Conservation (phyloP, 1,284 basidiomycete species). For the Lignosus rhinocerotis region DNA sequence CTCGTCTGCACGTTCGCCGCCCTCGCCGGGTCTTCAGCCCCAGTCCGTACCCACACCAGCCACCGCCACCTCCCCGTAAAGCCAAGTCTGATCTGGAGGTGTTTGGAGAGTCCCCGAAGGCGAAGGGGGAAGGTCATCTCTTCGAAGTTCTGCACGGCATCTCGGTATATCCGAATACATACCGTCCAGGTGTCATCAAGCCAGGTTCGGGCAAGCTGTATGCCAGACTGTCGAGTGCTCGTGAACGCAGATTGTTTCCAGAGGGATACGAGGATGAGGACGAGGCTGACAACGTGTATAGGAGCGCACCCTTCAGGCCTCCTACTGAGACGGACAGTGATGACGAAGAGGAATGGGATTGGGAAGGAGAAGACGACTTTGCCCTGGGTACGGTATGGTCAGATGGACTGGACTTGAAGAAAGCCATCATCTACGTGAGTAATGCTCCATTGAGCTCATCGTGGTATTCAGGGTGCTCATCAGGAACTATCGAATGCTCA, state of each 20-base stretch:
- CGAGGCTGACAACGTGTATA: conserved; percentile 26
- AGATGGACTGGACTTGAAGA: conserved; percentile 43
- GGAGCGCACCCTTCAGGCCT: not conserved
- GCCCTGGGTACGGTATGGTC: conserved; percentile 59
- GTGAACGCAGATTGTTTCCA: conserved; percentile 54
- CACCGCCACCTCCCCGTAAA: not conserved
- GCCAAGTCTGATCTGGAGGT: not conserved
- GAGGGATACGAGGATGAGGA: conserved; percentile 24
- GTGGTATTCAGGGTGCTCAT: not conserved
- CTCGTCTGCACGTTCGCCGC: conserved; percentile 18
- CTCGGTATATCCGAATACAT: conserved; percentile 38
- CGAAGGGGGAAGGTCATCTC: conserved; percentile 43
- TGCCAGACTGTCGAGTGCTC: conserved; percentile 54
- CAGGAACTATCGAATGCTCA: conserved; percentile 26
- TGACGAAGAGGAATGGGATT: conserved; percentile 46
- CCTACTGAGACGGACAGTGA: conserved; percentile 33
- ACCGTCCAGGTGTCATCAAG: conserved; percentile 55
- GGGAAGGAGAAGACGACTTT: conserved; percentile 68
- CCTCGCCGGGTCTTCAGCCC: conserved; percentile 11
- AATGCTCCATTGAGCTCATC: not conserved
- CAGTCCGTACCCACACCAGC: not conserved
- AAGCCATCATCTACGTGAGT: conserved; percentile 64
- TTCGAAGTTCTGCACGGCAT: conserved; percentile 59
- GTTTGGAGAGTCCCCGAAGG: not conserved
- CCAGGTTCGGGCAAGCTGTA: conserved; percentile 45